Evolutionary conservation across 2,329 filamentous ascomycete genomes (phyloP), one percentile per base, ranked within the genome.

Genomic region (Dissoconium aciculare): DNA sequence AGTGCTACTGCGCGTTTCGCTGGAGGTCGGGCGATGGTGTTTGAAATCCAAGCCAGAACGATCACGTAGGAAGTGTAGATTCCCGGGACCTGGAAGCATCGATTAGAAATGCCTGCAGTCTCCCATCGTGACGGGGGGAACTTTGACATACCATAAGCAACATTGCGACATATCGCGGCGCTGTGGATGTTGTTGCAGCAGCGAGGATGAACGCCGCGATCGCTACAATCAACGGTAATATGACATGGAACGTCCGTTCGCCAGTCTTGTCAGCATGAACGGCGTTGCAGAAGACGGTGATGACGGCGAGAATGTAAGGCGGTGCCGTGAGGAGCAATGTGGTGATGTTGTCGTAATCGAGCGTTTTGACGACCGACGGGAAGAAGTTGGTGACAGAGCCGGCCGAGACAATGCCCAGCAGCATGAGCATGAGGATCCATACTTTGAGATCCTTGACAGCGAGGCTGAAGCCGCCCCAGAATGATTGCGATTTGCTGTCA

Each of bases 1-100:
- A 51, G 39, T 9, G 46, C 43, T 1, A 43, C 46, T n/a, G 45
- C 44, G 31, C 46, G 38, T 27, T 46, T 49, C 10, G 44, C 45
- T 11, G 42, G 46, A 4, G 45, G 45, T 5, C 40, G 34, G 2
- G 38, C 31, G 24, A 46, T 39, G 5, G 37, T 36, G 6, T 41
- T 41, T 27, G 59, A 62, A 42, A 70, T 69, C 66, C 67, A 71
- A 0, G 64, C 67, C 51, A 67, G 59, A 1, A 66, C 64, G 2
- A 78, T 70, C 1, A 76, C 72, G 43, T 71, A 79, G 17, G 66
- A 66, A 2, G 64, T 61, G 44, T 77, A 77, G 4, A 73, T 55
- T 0, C 67, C 64, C 0, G 69, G 63, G 17, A 35, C 16, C 28
- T 30, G 16, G 8, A 26, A 15, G 16, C 14, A 11, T 12, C 9